Percentiles rank a stretch among this genome's conserved stretches.
phyloP scores from a whole-genome alignment of 192 early-diverging fungal genomes.

The Umbelopsis ramanniana region DNA sequence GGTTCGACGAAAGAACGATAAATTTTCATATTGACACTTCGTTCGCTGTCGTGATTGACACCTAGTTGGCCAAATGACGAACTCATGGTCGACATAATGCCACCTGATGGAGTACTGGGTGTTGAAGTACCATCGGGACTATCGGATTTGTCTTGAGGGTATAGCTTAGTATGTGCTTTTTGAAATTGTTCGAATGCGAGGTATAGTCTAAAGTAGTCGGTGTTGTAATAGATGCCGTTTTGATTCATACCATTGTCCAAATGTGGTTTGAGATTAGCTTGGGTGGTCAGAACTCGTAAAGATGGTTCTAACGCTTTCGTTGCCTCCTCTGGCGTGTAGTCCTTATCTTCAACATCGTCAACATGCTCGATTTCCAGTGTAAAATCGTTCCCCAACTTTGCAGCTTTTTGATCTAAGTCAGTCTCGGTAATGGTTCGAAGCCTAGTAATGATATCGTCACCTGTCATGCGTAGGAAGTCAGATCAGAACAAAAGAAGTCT shows the following conservation, averaged over 20 bases:
- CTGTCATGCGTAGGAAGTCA: slow-evolving; percentile 20
- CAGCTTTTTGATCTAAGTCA: slow-evolving; percentile 43
- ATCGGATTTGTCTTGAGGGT: slow-evolving; percentile 29
- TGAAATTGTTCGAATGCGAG: slow-evolving; percentile 47
- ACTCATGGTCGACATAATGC: slow-evolving; percentile 12
- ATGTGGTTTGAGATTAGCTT: slow-evolving; percentile 46
- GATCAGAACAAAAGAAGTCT: not conserved
- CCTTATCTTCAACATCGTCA: not conserved
- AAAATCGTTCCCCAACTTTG: slow-evolving; percentile 27
- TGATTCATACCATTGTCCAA: slow-evolving; percentile 50
- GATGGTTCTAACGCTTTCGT: slow-evolving; percentile 34
- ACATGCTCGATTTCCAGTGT: slow-evolving; percentile 36
- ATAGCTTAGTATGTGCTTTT: slow-evolving; percentile 31
- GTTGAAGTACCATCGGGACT: slow-evolving; percentile 11
- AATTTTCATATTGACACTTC: slow-evolving; percentile 43
- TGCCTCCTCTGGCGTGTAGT: slow-evolving; percentile 14
- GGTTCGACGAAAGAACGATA: slow-evolving; percentile 45
- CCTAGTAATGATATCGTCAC: slow-evolving; percentile 43
- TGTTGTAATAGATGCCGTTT: slow-evolving; percentile 49
- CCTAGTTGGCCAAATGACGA: slow-evolving; percentile 9
- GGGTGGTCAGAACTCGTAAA: slow-evolving; percentile 26
- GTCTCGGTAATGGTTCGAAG: slow-evolving; percentile 36
- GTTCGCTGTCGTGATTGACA: slow-evolving; percentile 30
- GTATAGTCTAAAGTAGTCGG: slow-evolving; percentile 45
- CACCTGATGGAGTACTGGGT: not conserved